Evolutionary conservation across 768 basidiomycete species (phyloP).

Genomic region (Serendipita indica): DNA sequence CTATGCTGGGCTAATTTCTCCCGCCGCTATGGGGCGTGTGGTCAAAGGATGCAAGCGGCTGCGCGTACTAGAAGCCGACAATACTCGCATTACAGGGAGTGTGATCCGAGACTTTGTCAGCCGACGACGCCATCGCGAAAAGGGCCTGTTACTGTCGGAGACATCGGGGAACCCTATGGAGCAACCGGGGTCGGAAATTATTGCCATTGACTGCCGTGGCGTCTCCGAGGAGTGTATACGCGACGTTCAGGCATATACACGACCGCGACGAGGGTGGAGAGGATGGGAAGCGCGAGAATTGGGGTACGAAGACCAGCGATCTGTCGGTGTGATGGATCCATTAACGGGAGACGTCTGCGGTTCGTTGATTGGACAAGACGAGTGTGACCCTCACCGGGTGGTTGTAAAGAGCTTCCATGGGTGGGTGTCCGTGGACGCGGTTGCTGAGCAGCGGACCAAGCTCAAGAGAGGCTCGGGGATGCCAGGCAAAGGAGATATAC

Average conservation of each 20-base stretch:
- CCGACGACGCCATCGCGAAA: conserved; percentile 33
- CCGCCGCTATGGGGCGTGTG: conserved; percentile 47
- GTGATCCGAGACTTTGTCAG: conserved; percentile 57
- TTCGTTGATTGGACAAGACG: conserved; percentile 45
- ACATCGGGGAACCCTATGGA: too few relatives aligned
- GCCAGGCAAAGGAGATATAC: background rate
- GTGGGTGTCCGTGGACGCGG: conserved; percentile 75
- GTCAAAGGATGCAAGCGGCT: conserved; percentile 49
- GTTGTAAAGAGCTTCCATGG: conserved; percentile 75
- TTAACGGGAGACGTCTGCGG: conserved; percentile 9
- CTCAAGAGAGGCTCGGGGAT: background rate
- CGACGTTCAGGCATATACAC: conserved; percentile 39
- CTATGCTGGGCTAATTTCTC: conserved; percentile 45
- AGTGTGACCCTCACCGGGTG: conserved; percentile 58
- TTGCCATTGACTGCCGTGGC: conserved; percentile 62
- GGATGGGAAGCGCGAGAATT: conserved; percentile 58
- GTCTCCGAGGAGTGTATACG: conserved; percentile 47
- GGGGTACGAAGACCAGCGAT: conserved; percentile 53
- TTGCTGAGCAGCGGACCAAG: conserved; percentile 19
- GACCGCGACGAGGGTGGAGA: conserved; percentile 62
- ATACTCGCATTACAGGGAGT: conserved; percentile 49
- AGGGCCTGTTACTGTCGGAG: too few relatives aligned
- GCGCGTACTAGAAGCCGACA: conserved; percentile 60
- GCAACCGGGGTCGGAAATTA: conserved; percentile 36
- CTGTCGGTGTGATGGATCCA: conserved; percentile 45